A percentile compares a stretch with the other conserved stretches of the same genome.
phyloP scores from a whole-genome alignment of 2,329 filamentous ascomycete species.

The Phialophora verrucosa region DNA sequence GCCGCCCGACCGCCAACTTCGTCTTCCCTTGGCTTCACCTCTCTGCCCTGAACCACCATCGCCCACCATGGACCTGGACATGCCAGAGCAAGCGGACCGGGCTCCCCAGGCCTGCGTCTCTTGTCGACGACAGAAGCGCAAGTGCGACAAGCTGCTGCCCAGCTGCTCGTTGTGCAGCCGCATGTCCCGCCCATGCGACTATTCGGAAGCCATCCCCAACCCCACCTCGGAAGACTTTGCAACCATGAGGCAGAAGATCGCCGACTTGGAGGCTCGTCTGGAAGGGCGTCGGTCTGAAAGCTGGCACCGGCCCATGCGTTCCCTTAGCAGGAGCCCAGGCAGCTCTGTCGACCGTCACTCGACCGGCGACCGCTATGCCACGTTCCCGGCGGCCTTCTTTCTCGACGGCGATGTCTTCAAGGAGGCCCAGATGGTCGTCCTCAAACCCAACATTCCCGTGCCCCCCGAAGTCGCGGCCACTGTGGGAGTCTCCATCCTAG shows the following conservation, averaged over 20 bases:
- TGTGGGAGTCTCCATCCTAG: conserved; percentile 36
- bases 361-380: conserved; percentile 16
- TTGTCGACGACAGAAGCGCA: conserved; percentile 58
- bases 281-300: conserved; percentile 28
- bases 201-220: conserved; percentile 31
- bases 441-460: conserved; percentile 27
- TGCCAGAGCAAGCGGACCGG: conserved; percentile 16
- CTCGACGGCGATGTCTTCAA: conserved; percentile 37
- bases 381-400: conserved; percentile 37
- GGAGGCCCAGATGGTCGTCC: conserved; percentile 27
- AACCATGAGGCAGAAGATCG: conserved; percentile 34
- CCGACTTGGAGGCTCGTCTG: conserved; percentile 35
- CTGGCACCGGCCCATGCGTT: conserved; percentile 31
- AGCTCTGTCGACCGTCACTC: conserved; percentile 14
- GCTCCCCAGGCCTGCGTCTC: conserved; percentile 53
- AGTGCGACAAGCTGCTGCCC: conserved; percentile 59
- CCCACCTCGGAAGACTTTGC: conserved; percentile 36
- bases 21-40: background rate
- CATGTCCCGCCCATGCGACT: conserved; percentile 38
- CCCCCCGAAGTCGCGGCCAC: conserved; percentile 32
- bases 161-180: conserved; percentile 55
- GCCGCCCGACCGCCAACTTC: conserved; percentile 16
- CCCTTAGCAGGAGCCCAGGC: conserved; percentile 23
- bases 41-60: background rate
- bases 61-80: conserved; percentile 25